phyloP scores from a whole-genome alignment of 257 asterid genomes.

The Henckelia pumila region DNA sequence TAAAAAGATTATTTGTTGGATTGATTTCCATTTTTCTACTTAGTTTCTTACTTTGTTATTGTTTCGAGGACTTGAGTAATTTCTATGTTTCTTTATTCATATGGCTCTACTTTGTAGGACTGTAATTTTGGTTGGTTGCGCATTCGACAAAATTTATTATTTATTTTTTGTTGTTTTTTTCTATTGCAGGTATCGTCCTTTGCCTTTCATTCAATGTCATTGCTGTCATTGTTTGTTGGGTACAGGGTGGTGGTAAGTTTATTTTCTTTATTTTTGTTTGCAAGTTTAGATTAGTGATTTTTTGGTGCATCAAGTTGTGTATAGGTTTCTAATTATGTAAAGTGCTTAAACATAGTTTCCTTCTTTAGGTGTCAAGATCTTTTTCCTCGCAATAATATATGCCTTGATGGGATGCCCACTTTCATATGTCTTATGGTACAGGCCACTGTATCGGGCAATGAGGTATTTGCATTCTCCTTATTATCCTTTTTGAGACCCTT shows the following conservation, averaged over 20 bases:
- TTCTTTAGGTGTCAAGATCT: constrained; percentile 52
- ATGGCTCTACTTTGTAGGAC: neutral
- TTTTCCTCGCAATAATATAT: constrained; percentile 61
- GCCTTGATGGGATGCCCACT: constrained; percentile 56
- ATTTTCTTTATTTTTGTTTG: constrained; percentile 24
- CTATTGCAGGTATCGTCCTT: constrained; percentile 51
- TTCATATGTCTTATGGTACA: constrained; percentile 66
- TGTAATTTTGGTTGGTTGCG: neutral
- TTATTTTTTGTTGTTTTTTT: neutral
- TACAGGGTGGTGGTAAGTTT: constrained; percentile 62
- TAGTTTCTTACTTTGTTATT: neutral
- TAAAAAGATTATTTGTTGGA: neutral
- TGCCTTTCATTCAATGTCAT: constrained; percentile 57
- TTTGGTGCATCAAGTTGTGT: neutral
- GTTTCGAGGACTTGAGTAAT: neutral
- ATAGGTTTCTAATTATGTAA: neutral
- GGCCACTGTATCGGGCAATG: constrained; percentile 72
- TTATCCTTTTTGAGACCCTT: constrained; percentile 17
- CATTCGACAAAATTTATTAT: neutral
- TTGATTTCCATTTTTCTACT: neutral
- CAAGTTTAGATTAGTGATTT: neutral
- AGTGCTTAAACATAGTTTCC: constrained; percentile 25
- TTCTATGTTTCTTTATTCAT: neutral
- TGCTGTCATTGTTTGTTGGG: constrained; percentile 57
- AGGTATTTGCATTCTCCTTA: constrained; percentile 40